Conservation (phyloP, 495 filamentous ascomycete species). For the Penicillium dipodomyicola region DNA sequence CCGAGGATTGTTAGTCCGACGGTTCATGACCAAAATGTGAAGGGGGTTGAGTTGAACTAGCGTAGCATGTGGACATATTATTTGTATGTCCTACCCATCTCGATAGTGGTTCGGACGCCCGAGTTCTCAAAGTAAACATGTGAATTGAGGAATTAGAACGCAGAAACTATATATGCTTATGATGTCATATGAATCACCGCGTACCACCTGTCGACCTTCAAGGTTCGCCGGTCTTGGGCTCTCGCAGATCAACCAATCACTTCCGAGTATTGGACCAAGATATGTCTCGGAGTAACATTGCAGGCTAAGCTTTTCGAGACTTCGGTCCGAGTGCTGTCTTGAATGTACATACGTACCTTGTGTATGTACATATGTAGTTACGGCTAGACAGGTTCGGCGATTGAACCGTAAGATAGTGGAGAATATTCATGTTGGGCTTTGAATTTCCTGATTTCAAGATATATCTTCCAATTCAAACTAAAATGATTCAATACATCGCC, state of each 20-base stretch:
- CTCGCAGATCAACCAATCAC: background rate
- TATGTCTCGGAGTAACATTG: background rate
- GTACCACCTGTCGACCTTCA: background rate
- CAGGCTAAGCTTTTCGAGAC: slow-evolving; percentile 7
- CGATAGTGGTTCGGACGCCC: background rate
- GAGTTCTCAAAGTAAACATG: no score
- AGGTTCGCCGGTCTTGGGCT: background rate
- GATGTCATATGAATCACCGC: slow-evolving; percentile 1
- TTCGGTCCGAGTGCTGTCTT: background rate
- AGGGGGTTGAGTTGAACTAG: background rate
- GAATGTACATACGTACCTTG: background rate
- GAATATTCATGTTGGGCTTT: background rate
- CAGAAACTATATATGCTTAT: background rate
- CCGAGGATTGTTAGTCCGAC: background rate
- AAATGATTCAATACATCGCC: slow-evolving; percentile 14
- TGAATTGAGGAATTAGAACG: no score
- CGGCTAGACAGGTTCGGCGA: background rate
- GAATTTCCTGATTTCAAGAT: background rate
- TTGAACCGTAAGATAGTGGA: background rate
- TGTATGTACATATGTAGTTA: no score
- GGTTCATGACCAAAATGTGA: background rate
- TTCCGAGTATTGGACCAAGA: background rate
- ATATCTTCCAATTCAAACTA: background rate
- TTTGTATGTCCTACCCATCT: background rate
- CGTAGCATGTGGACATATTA: no score